A percentile compares a stretch with the other conserved stretches of the same genome.
phyloP scores from a whole-genome alignment of 140 eudicot species.

The Cichorium intybus region DNA sequence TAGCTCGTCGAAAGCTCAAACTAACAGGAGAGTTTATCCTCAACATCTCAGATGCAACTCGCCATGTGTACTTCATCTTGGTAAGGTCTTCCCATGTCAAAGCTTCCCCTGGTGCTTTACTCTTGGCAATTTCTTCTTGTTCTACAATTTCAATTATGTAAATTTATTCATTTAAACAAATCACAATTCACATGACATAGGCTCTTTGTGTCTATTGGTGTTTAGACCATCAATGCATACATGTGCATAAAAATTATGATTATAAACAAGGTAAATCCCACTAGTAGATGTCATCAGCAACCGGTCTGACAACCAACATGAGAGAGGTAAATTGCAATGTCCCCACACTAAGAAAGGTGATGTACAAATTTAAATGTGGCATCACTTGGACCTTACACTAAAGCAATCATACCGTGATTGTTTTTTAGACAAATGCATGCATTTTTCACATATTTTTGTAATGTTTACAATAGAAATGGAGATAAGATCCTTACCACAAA shows the following conservation, averaged over 20 bases:
- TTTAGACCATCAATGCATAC: too few relatives aligned
- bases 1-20: slow-evolving; percentile 28
- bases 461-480: background rate
- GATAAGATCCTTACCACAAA: slow-evolving; percentile 18
- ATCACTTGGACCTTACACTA: too few relatives aligned
- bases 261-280: background rate
- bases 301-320: background rate
- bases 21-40: slow-evolving; percentile 37
- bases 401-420: too few relatives aligned
- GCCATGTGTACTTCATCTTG: slow-evolving; percentile 50
- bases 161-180: background rate
- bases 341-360: too few relatives aligned
- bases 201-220: background rate
- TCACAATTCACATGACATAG: background rate
- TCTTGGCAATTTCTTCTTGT: slow-evolving; percentile 35
- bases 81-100: slow-evolving; percentile 45
- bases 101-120: slow-evolving; percentile 21
- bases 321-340: too few relatives aligned
- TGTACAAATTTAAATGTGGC: too few relatives aligned
- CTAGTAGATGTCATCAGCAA: background rate
- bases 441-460: background rate
- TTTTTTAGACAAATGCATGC: background rate
- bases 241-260: too few relatives aligned
- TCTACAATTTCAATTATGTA: slow-evolving; percentile 11
- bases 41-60: slow-evolving; percentile 43